phyloP scores from a whole-genome alignment of 148 eudicot genomes.

The Fagopyrum esculentum region DNA sequence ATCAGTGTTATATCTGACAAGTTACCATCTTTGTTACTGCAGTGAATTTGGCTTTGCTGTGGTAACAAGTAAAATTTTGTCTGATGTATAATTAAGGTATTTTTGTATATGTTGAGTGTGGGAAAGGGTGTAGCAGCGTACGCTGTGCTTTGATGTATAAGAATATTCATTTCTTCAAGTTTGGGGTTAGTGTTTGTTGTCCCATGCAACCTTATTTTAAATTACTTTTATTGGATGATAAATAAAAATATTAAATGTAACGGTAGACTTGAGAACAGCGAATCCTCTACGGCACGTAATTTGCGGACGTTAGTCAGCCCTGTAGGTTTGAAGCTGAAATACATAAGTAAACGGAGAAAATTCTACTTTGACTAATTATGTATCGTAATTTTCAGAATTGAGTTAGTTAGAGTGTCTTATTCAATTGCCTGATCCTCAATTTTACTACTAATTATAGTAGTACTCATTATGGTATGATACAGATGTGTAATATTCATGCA shows the following conservation, averaged over 20 bases:
- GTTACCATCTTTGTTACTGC: neutral
- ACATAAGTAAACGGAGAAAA: neutral
- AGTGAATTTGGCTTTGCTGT: neutral
- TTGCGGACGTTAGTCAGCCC: conserved; percentile 12
- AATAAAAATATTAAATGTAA: neutral
- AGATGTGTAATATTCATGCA: neutral
- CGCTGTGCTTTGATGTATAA: neutral
- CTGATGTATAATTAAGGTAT: neutral
- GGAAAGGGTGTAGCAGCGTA: conserved; percentile 12
- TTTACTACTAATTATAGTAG: neutral
- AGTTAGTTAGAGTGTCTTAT: neutral
- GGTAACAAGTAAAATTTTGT: neutral
- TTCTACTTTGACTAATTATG: neutral
- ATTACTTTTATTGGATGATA: neutral
- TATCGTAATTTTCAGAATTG: neutral
- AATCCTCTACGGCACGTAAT: conserved; percentile 44
- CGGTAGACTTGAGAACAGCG: conserved; percentile 21
- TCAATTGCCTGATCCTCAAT: neutral
- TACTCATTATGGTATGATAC: neutral
- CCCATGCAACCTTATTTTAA: neutral
- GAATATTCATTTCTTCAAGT: conserved; percentile 12
- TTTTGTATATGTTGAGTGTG: neutral
- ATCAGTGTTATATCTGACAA: neutral
- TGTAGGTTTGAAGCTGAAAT: neutral
- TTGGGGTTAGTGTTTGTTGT: neutral